Evolutionary conservation across 2,329 filamentous ascomycete species (phyloP).

Genomic region (Aspergillus sojae): DNA sequence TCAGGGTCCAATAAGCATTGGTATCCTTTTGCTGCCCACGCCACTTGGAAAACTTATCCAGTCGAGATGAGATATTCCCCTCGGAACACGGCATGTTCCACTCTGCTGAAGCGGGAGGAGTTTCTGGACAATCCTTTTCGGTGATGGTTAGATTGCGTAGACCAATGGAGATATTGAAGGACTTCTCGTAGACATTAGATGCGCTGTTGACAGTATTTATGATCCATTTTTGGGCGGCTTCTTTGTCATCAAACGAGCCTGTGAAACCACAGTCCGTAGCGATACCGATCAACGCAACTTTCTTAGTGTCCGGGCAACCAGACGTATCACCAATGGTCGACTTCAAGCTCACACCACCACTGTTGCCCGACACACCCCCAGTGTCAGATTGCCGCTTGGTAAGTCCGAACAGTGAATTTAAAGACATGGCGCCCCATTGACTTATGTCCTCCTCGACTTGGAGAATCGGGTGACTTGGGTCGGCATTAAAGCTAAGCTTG

Average conservation of each 20-base stretch:
- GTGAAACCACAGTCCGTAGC: constrained; percentile 93
- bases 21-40: constrained; percentile 73
- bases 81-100: constrained; percentile 78
- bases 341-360: constrained; percentile 76
- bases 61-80: constrained; percentile 68
- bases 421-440: constrained; percentile 62
- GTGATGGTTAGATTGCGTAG: constrained; percentile 83
- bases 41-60: constrained; percentile 90
- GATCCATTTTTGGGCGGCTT: constrained; percentile 71
- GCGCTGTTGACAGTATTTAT: constrained; percentile 84
- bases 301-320: constrained; percentile 89
- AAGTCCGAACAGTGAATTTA: constrained; percentile 68
- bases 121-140: constrained; percentile 72
- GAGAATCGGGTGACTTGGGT: constrained; percentile 69
- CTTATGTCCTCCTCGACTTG: constrained; percentile 53
- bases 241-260: constrained; percentile 66
- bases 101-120: constrained; percentile 65
- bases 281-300: constrained; percentile 87
- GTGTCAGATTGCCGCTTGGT: constrained; percentile 68
- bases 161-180: constrained; percentile 93
- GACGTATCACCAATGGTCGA: constrained; percentile 75
- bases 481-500: constrained; percentile 75
- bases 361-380: constrained; percentile 70
- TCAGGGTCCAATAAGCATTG: constrained; percentile 91
- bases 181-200: constrained; percentile 82